Conservation (phyloP, 1,284 basidiomycete species). For the Hemileia vastatrix region DNA sequence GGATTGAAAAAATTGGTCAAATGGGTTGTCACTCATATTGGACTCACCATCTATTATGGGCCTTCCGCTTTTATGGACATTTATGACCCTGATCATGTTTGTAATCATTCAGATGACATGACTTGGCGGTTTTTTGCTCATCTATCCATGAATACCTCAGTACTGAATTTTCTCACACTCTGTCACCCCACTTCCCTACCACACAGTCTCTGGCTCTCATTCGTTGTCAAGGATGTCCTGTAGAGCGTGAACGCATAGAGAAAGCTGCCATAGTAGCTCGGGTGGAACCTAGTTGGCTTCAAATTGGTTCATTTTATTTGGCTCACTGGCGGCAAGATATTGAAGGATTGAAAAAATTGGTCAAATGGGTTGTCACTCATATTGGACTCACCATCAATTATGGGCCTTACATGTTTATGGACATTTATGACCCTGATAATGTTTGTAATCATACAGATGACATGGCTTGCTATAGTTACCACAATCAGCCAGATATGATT, state of each 20-base stretch:
- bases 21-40: conserved; percentile 6
- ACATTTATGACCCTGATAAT: conserved; percentile 68
- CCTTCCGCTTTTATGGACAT: conserved; percentile 95
- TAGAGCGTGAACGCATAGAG: too few species aligned
- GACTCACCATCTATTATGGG: conserved; percentile 13
- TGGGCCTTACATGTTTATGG: conserved; percentile 85
- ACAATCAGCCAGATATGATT: background rate
- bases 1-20: conserved; percentile 38
- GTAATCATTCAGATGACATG: conserved; percentile 50
- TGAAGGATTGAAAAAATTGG: too few species aligned
- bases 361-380: conserved; percentile 50
- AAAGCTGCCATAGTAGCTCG: too few species aligned
- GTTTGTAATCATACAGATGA: conserved; percentile 56
- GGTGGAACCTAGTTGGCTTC: background rate
- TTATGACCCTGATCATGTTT: conserved; percentile 72
- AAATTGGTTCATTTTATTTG: too few species aligned
- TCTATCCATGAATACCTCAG: too few species aligned
- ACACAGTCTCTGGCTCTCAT: too few species aligned
- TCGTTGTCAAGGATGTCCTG: too few species aligned
- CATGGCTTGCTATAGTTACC: background rate
- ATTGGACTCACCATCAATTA: background rate
- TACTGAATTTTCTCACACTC: too few species aligned
- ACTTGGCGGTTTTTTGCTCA: too few species aligned
- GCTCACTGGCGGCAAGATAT: too few species aligned
- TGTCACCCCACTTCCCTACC: too few species aligned